Percentiles rank a stretch among this genome's conserved stretches.
phyloP scores from a whole-genome alignment of 192 early-diverging fungal genomes.

The Linnemannia hyalina region DNA sequence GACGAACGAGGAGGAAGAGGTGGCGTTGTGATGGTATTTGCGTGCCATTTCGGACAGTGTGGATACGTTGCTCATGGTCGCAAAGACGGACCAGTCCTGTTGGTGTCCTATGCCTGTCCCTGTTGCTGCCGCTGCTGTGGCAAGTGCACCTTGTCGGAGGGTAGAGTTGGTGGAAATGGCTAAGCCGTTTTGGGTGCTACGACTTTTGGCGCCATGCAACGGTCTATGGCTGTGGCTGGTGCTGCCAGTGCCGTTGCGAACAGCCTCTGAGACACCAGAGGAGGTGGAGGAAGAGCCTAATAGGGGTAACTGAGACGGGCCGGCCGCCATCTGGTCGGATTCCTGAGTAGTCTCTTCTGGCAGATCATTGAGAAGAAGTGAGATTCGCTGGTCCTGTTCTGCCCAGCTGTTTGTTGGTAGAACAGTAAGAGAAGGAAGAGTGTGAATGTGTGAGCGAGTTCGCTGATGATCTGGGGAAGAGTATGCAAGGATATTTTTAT shows the following conservation, averaged over 20 bases:
- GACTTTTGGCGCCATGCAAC: slow-evolving; percentile 9
- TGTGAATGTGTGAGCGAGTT: background rate
- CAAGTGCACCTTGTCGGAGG: background rate
- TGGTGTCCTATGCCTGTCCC: background rate
- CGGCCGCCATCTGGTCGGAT: background rate
- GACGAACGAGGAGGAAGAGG: background rate
- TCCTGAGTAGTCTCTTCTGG: background rate
- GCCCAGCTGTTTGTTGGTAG: background rate
- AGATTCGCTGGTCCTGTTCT: background rate
- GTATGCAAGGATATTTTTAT: background rate
- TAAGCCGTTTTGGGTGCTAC: background rate
- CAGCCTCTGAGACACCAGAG: background rate
- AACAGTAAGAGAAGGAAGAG: background rate
- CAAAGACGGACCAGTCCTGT: slow-evolving; percentile 53
- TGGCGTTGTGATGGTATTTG: slow-evolving; percentile 6
- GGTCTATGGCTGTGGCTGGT: background rate
- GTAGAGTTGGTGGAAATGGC: background rate
- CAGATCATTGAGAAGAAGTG: background rate
- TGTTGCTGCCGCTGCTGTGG: background rate
- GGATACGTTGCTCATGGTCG: slow-evolving; percentile 53
- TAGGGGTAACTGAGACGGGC: background rate
- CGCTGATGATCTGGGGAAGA: slow-evolving; percentile 1
- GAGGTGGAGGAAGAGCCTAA: background rate
- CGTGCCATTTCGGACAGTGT: slow-evolving; percentile 25
- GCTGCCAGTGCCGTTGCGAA: background rate